Conservation (phyloP, 139 green algal species). For the Coccomyxa sp. region DNA sequence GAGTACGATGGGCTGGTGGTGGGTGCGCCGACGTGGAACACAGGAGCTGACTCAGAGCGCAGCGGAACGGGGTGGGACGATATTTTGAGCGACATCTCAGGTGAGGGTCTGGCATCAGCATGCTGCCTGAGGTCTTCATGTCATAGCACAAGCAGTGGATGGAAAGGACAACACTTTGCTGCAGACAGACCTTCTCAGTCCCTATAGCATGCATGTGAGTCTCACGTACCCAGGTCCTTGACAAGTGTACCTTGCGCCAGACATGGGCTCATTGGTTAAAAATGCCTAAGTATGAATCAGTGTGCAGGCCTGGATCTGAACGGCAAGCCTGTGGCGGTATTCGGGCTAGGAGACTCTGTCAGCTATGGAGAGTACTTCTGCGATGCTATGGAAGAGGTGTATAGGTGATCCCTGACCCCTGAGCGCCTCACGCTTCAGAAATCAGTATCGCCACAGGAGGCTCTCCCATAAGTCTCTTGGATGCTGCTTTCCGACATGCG, state of each 20-base stretch:
- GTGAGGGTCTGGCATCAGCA: not conserved
- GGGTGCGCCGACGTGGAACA: slow-evolving; percentile 26
- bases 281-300: too few species aligned
- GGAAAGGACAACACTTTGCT: too few species aligned
- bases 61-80: slow-evolving; percentile 25
- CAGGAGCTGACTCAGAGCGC: slow-evolving; percentile 15
- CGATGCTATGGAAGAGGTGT: slow-evolving; percentile 30
- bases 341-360: slow-evolving; percentile 23
- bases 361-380: slow-evolving; percentile 13
- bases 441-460: too few species aligned
- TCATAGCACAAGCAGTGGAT: not conserved
- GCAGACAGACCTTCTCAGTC: too few species aligned
- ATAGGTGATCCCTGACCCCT: not conserved
- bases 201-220: too few species aligned
- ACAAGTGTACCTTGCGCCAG: too few species aligned
- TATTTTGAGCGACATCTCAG: slow-evolving; percentile 13
- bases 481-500: too few species aligned
- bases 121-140: not conserved
- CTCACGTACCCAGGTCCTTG: too few species aligned
- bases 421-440: too few species aligned
- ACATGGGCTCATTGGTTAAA: too few species aligned
- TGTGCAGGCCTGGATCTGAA: slow-evolving; percentile 17
- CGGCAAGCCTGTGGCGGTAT: slow-evolving; percentile 21
- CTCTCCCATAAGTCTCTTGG: too few species aligned
- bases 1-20: slow-evolving; percentile 22